Evolutionary conservation across 2,329 filamentous ascomycete species (phyloP), one percentile per base, ranked within the genome.

Genomic region (Corniculantispora saksenae): DNA sequence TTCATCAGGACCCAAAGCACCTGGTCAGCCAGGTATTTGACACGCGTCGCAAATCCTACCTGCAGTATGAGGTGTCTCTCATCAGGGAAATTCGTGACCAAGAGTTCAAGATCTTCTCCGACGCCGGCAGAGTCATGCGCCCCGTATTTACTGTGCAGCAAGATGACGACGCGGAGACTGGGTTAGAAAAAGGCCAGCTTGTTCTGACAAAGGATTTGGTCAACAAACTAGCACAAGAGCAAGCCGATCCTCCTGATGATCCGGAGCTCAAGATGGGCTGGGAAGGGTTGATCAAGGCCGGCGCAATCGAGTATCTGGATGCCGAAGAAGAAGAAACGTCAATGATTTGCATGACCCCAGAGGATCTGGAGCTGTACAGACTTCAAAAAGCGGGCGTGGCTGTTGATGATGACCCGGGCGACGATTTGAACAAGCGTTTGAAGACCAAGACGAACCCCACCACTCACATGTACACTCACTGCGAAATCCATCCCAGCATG

Each of bases 401-500:
- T 27, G 75, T 88, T 43, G 84, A 86, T 19, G 88, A 92, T 38
- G 86, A 90, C 55, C 85, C 74, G 5, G 84, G 72, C 73, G 85
- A 76, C 10, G 91, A 97, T 71, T 87, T 91, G 54, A 94, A 97
- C 73, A 89, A 90, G 75, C 90, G 95, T 72, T 87, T 99, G 70
- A 95, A 95, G 78, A 94, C 93, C 1, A 90, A 90, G 73, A 88
- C 95, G 50, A 97, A 96, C 73, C 89, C 91, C 25, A 91, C 90
- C 6, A 93, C 94, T 19, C 92, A 96, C 78, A 93, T 91, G 73
- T 98, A 94, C 84, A 99, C 95, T 0, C 96, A 99, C 78, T 99
- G 96, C 79, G 95, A 99, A 80, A 98, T 99, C 76, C 96, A 99
- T 73, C 96, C 95, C 23, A 97, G 93, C 79, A 99, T 99, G 95